A percentile compares a stretch with the other conserved stretches of the same genome.
These are phyloP conservation scores for Alternaria gaisen DNA, from an alignment of 2,329 filamentous ascomycete genomes.

Conservation along the genomic window DNA sequence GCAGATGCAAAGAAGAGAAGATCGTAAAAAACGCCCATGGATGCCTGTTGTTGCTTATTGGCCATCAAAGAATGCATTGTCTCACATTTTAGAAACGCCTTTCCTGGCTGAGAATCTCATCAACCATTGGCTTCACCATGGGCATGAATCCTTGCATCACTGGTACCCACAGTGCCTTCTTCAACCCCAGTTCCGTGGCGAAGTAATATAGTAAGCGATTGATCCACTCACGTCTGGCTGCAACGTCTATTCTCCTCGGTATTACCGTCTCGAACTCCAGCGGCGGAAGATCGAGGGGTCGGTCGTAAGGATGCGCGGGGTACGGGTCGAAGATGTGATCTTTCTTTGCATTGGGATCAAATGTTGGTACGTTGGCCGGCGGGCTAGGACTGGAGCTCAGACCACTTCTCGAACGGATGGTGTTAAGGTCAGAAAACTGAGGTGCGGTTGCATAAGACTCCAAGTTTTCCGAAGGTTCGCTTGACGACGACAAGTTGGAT, in stretches of 20 bases:
- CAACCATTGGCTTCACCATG: conserved; percentile 26
- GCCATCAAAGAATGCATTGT: not conserved
- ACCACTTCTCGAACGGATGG: not conserved
- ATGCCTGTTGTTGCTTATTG: conserved; percentile 3
- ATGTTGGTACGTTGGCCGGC: not conserved
- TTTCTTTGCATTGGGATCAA: conserved; percentile 9
- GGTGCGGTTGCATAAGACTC: conserved; percentile 14
- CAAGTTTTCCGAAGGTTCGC: not conserved
- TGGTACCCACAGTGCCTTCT: conserved; percentile 39
- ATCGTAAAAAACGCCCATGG: conserved; percentile 2
- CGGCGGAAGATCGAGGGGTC: conserved; percentile 12
- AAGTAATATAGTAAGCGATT: conserved; percentile 38
- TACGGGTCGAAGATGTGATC: conserved; percentile 33
- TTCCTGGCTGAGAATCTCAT: conserved; percentile 18
- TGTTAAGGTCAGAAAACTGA: conserved; percentile 9
- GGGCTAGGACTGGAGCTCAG: conserved; percentile 2
- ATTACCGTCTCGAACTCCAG: conserved; percentile 18
- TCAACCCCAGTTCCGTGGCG: conserved; percentile 36
- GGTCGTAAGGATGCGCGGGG: conserved; percentile 32
- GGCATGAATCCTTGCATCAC: conserved; percentile 29
- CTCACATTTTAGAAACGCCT: not conserved
- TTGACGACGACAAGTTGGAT: conserved; percentile 10
- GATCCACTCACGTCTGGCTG: conserved; percentile 36
- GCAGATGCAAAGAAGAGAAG: not conserved
- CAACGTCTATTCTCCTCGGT: conserved; percentile 30